Base-by-base conservation (phyloP, 1,284 basidiomycete species). In the Dichomitus squalens region DNA sequence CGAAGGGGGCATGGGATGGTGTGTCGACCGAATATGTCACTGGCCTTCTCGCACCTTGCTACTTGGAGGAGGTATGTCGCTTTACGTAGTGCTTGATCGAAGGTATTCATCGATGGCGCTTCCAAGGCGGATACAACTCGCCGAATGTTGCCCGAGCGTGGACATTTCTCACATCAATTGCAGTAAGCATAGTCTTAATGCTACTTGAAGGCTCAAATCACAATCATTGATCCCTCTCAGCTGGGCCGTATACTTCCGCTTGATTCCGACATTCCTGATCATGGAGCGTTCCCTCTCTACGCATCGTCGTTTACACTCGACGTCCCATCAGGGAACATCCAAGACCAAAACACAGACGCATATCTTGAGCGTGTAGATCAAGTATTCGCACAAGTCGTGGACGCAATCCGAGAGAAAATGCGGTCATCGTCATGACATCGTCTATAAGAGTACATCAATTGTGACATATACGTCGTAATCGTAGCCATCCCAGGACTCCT, bases 141-240 rank as follows among this genome's bases (percentile, higher is more conserved):
- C 77, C 90, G 0, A 96, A 96, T 64, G 86, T 86, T 0, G 93
- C 94, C 0, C 82, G 93, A 18, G 90, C 90, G 0, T 96, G 93
- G 92, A 80, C 92, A 0, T 86, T 86, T 64, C 74, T 95, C 16
- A 96, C 93, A 0, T 87, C 88, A 0, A 75, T 90, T 1, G 82
- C 85, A 25, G 90, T 93, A 63, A 66, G 86, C 73, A 43, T 20
- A 18, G 8, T 44, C 27, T 3, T 23, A 4, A 7, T 31, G 11
- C 29, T 11, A 31, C 6, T 18, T 12, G 16, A 8, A 20, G 7
- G n/a, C 12, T 52, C 12, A n/a, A n/a, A 23, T 39, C 21, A 55
- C 50, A 16, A 21, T 55, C n/a, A 44, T 25, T 12, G 11, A 34
- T 29, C 3, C 12, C 7, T 31, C 23, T 20, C 57, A 92, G 88